Conservation (phyloP, 176 grass and related monocot genomes). For the Eragrostis nindensis region DNA sequence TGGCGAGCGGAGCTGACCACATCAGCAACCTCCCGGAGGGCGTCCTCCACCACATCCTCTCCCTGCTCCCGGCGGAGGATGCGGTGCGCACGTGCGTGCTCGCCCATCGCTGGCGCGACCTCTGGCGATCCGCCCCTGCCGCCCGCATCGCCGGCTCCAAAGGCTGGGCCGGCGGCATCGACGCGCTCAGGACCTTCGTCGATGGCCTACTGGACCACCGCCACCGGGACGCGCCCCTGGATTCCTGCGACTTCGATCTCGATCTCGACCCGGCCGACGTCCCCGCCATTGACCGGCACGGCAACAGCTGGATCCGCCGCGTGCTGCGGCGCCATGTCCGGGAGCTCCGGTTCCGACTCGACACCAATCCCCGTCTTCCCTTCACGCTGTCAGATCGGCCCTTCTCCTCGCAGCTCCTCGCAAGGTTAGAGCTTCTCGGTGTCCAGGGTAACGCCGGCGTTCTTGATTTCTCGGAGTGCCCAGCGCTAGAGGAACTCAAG, state of each 20-base stretch:
- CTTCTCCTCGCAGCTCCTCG: neutral
- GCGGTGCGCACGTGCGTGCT: conserved; percentile 7
- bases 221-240: too few relatives aligned
- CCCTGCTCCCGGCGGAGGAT: neutral
- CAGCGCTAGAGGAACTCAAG: neutral
- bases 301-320: conserved; percentile 8
- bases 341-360: neutral
- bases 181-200: neutral
- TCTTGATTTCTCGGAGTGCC: neutral
- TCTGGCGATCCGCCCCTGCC: neutral
- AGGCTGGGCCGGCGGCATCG: neutral
- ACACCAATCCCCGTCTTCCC: neutral
- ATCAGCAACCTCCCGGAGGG: conserved; percentile 15
- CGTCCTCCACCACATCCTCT: conserved; percentile 17
- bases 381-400: neutral
- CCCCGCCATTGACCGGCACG: neutral
- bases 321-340: neutral
- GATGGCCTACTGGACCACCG: too few relatives aligned
- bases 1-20: neutral
- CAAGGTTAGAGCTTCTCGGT: neutral
- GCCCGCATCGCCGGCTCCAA: neutral
- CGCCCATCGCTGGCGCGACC: neutral
- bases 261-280: neutral
- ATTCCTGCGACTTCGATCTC: neutral
- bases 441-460: conserved; percentile 1